Evolutionary conservation across 768 basidiomycete genomes (phyloP), one percentile per base, ranked within the genome.

Genomic region (Suillus subluteus): DNA sequence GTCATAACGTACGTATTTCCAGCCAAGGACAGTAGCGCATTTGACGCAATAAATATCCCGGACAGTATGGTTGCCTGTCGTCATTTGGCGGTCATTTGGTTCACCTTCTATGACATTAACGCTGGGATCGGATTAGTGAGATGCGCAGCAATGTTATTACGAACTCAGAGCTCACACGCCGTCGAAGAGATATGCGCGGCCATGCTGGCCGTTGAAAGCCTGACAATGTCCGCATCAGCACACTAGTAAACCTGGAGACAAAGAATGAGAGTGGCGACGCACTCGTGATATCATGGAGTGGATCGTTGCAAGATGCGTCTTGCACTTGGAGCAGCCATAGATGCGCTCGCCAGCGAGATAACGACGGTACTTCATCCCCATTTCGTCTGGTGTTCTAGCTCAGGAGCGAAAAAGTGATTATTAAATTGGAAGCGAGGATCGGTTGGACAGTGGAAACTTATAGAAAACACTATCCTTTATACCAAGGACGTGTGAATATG

Each of bases 121-220:
- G 67, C 96, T 97, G 74, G 58, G 43, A 66, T 44, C 50, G 37
- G 44, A 18, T 65, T 46, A 44, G 43, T 71, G 54, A 73, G 66
- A 66, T 18, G 56, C 21, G 62, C 55, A 66, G 43, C 66, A 67
- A 70, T 67, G 61, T 66, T 40, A 52, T 46, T 64, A 67, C 59
- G 69, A 64, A 72, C 55, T 71, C 18, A 55, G 44, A 26, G 80
- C 95, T 84, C 79, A 97, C 96, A 98, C 96, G 70, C 85, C 88
- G 62, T 96, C 94, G 73, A 99, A 96, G 69, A 99, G 88, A 77
- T 96, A 96, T 21, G 97, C 97, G 65, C 94, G 85, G 21, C 97
- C 97, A 78, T 98, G 95, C 79, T 98, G 95, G 35, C 97, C 97
- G 69, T 94, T 96, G 84, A 99, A 99, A 54, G 94, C 93, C 97